Conservation (phyloP, 805 yeast genomes). For the Zygoascus flipseniorum region DNA sequence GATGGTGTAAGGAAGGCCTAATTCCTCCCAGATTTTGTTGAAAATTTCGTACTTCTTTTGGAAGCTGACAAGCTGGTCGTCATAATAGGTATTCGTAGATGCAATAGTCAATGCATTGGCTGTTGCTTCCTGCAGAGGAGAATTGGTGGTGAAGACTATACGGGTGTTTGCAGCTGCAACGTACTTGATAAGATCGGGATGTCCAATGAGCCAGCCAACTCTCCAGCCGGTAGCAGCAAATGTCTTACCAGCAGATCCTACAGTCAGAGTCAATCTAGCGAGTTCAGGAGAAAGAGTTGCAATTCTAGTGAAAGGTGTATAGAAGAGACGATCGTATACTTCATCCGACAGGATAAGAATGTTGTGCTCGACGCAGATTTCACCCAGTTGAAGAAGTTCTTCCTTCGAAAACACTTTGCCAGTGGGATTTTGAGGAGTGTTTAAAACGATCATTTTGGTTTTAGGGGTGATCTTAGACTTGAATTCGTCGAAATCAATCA, state of each 20-base stretch:
- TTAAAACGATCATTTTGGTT: slow-evolving; percentile 80
- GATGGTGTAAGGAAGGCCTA: slow-evolving; percentile 78
- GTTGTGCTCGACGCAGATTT: slow-evolving; percentile 77
- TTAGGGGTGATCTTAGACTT: slow-evolving; percentile 60
- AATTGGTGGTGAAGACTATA: slow-evolving; percentile 84
- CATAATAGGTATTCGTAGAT: slow-evolving; percentile 55
- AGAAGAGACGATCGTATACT: slow-evolving; percentile 87
- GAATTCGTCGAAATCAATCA: slow-evolving; percentile 68
- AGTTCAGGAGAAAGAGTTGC: slow-evolving; percentile 78
- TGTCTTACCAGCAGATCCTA: slow-evolving; percentile 95
- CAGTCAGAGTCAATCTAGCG: slow-evolving; percentile 70
- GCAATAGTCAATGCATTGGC: slow-evolving; percentile 69
- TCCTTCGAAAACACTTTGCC: slow-evolving; percentile 79
- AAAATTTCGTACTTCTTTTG: slow-evolving; percentile 64
- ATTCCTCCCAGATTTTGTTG: slow-evolving; percentile 71
- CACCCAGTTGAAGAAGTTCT: slow-evolving; percentile 70
- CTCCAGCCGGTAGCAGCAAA: slow-evolving; percentile 99
- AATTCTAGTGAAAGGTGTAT: slow-evolving; percentile 68
- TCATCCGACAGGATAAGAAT: slow-evolving; percentile 82
- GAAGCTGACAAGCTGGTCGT: slow-evolving; percentile 59
- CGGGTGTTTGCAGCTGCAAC: slow-evolving; percentile 88
- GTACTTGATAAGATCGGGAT: slow-evolving; percentile 69
- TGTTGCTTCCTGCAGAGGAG: slow-evolving; percentile 88
- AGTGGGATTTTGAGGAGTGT: slow-evolving; percentile 94
- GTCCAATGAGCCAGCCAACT: slow-evolving; percentile 91